Conservation (phyloP, 441 rosid genomes). For the Erodium texanum region DNA sequence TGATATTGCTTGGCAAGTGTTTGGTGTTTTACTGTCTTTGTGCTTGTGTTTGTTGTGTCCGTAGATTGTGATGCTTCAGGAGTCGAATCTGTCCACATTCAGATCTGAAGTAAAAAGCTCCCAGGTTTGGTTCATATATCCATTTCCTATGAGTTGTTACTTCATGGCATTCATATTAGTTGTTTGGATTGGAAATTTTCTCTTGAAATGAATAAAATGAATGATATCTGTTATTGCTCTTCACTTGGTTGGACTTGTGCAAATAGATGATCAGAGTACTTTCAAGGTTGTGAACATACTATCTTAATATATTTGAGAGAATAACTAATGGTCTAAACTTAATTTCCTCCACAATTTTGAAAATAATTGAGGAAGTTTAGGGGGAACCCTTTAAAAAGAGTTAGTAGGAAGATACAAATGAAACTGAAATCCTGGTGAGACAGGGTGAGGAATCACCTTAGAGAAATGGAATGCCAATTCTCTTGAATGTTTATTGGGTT, state of each 20-base stretch:
- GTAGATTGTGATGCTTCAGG: conserved; percentile 70
- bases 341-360: background rate
- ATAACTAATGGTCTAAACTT: background rate
- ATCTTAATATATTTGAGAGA: background rate
- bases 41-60: background rate
- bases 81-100: conserved; percentile 69
- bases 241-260: background rate
- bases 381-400: background rate
- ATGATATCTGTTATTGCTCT: background rate
- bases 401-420: background rate
- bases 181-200: background rate
- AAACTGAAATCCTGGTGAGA: background rate
- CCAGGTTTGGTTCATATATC: conserved; percentile 36
- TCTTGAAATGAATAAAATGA: background rate
- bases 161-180: background rate
- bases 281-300: background rate
- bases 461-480: background rate
- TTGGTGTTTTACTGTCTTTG: background rate
- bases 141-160: background rate
- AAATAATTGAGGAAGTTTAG: background rate
- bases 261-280: background rate
- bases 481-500: background rate
- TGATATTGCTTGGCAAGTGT: background rate
- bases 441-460: background rate
- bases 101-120: conserved; percentile 76